Evolutionary conservation across 257 asterid genomes (phyloP), one percentile per base, ranked within the genome.

Genomic region (Galeopsis tetrahit): DNA sequence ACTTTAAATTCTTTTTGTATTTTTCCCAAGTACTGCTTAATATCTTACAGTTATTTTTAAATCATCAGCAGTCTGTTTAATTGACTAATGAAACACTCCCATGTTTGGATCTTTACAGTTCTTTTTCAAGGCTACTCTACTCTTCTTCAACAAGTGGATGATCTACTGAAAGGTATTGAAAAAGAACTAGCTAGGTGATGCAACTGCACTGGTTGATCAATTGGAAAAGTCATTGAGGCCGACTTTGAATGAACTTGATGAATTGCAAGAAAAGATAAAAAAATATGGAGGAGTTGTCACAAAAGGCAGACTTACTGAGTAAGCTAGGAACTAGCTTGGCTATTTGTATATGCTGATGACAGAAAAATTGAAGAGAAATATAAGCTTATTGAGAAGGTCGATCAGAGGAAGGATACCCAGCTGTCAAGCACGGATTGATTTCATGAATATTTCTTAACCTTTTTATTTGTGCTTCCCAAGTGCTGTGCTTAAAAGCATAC

Each of bases 91-190:
- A 46, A 67, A 70, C n/a, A n/a, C 75, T 77, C 28, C 28, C 49
- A 28, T 67, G 57, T 51, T 56, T 63, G 60, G 73, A 51, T 65
- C 21, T 49, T 67, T 66, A 64, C 93, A 93, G 99, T 94, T 94
- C 81, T 94, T 87, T 85, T 94, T 84, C 90, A 94, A 90, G 90
- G 99, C 98, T 28, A 91, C 99, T n/a, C n/a, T n/a, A n/a, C n/a
- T 7, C 96, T 94, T 71, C 98, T 94, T 80, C 96, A 94, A 69
- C 96, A 89, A 69, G 87, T 94, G 78, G 94, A 84, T 80, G 98
- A 91, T 73, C 83, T 91, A 69, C 71, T 94, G 66, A 81, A 76
- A 72, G 90, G 91, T 78, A 85, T 94, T 77, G 86, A 59, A 28
- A 80, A 68, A 46, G 92, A 84, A 79, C 79, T 91, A n/a, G n/a